These are phyloP conservation scores for Solanum okadae DNA, from an alignment of 257 asterid species.

Conservation along the genomic window DNA sequence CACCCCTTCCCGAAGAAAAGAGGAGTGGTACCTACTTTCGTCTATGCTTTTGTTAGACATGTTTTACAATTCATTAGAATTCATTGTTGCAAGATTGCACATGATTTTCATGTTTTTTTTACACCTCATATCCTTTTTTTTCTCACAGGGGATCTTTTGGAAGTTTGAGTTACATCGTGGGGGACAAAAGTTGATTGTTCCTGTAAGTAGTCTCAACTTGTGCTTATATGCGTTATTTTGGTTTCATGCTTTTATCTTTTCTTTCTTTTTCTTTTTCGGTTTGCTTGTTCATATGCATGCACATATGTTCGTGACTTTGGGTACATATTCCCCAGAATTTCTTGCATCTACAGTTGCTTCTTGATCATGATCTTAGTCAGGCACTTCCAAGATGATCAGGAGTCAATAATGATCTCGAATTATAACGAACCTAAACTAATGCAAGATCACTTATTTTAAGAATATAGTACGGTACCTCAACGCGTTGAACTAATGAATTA, in stretches of 20 bases:
- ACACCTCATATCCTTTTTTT: background rate
- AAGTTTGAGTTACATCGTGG: constrained; percentile 88
- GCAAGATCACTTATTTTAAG: background rate
- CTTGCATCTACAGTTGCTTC: background rate
- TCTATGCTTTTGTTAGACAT: background rate
- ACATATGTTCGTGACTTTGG: background rate
- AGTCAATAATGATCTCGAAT: background rate
- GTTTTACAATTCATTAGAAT: background rate
- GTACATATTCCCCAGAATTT: background rate
- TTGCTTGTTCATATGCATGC: background rate
- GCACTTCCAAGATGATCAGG: background rate
- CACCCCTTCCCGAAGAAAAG: background rate
- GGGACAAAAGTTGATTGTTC: constrained; percentile 83
- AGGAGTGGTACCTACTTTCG: background rate
- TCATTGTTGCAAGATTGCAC: background rate
- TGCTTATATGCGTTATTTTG: background rate
- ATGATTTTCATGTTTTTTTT: background rate
- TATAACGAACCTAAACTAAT: background rate
- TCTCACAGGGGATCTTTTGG: constrained; percentile 72
- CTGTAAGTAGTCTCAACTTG: constrained; percentile 55
- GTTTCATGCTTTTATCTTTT: background rate
- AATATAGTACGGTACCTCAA: background rate
- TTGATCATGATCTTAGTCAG: background rate
- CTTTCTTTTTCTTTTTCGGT: background rate
- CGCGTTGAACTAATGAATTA: background rate